Evolutionary conservation across 352 stramenopile genomes (phyloP).

Genomic region (Poterioochromonas sp.): DNA sequence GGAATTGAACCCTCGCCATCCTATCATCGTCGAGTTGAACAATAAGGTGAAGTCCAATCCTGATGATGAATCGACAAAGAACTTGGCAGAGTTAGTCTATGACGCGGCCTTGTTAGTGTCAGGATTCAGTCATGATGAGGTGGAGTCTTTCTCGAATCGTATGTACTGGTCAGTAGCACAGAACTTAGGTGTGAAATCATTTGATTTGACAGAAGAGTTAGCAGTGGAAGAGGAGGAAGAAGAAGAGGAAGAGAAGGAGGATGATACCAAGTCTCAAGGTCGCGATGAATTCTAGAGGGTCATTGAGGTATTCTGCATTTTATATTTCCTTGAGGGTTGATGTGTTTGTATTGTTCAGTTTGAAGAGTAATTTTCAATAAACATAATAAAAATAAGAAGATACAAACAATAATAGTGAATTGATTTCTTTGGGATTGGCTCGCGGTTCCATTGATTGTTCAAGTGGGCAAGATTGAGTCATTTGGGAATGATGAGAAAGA

Average conservation of each 20-base stretch:
- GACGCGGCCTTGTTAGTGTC: conserved; percentile 94
- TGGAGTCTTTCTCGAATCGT: conserved; percentile 71
- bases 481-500: no score
- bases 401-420: no score
- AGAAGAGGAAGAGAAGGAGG: conserved; percentile 52
- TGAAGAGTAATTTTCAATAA: no score
- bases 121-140: conserved; percentile 88
- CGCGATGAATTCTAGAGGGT: no score
- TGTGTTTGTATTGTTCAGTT: no score
- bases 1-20: conserved; percentile 97
- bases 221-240: conserved; percentile 67
- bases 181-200: conserved; percentile 72
- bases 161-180: conserved; percentile 85
- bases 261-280: not conserved
- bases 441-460: no score
- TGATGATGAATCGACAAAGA: conserved; percentile 70
- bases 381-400: no score
- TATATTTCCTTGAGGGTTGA: no score
- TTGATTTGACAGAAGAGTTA: conserved; percentile 87
- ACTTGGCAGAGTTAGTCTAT: conserved; percentile 91
- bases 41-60: conserved; percentile 54
- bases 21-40: conserved; percentile 91
- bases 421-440: no score
- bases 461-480: no score
- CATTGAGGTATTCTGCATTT: no score